These are phyloP conservation scores for Leucoagaricus sp. DNA, from an alignment of 1,284 basidiomycete species.

Conservation along the genomic window DNA sequence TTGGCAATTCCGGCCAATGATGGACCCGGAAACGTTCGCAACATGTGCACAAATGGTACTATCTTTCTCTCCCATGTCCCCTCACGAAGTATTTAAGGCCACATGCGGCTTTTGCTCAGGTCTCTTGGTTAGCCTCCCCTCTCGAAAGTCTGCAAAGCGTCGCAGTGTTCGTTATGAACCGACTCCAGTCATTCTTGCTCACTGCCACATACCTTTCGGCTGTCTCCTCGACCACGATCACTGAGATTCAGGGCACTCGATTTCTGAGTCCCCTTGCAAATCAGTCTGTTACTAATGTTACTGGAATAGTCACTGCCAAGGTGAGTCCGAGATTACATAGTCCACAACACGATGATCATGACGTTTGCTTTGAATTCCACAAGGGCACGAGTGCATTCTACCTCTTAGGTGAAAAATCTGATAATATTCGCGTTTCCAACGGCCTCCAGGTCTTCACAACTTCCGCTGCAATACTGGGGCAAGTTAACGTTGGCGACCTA, in stretches of 20 bases:
- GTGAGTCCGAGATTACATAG: conserved; percentile 28
- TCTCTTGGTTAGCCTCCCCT: not conserved
- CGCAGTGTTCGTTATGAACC: conserved; percentile 29
- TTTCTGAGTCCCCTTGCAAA: conserved; percentile 53
- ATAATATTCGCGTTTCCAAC: conserved; percentile 50
- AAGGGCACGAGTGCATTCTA: conserved; percentile 55
- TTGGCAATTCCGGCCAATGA: conserved; percentile 7
- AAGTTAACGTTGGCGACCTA: conserved; percentile 50
- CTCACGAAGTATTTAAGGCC: not conserved
- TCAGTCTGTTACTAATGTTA: conserved; percentile 48
- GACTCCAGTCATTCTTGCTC: conserved; percentile 30
- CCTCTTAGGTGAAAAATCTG: conserved; percentile 46
- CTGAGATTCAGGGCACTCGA: conserved; percentile 54
- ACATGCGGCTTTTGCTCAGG: not conserved
- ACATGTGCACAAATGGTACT: conserved; percentile 29
- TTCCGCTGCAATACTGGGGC: conserved; percentile 35
- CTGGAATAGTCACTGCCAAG: conserved; percentile 58
- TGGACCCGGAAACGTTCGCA: conserved; percentile 20
- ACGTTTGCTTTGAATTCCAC: not conserved
- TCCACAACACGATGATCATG: no score
- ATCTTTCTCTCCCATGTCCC: conserved; percentile 20
- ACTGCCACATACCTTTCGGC: conserved; percentile 27
- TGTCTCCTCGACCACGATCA: conserved; percentile 37
- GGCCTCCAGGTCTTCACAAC: conserved; percentile 55
- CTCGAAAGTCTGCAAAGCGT: not conserved